Conservation (phyloP, 371 early-diverging fungal genomes). For the Mortierella sp. region DNA sequence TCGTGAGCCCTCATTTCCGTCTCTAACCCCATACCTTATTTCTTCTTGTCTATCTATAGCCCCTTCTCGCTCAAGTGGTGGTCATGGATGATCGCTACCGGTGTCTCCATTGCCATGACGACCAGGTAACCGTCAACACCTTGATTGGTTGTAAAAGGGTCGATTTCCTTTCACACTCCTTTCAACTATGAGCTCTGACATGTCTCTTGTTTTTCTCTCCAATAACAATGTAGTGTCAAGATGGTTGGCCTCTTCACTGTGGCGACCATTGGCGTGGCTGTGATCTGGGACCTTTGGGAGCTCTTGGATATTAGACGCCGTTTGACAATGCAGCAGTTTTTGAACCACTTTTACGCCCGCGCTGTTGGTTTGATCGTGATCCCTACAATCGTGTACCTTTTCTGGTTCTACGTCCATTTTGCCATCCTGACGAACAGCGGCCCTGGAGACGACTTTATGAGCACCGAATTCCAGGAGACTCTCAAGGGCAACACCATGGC, state of each 20-base stretch:
- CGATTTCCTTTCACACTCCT: background rate
- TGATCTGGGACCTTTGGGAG: slow-evolving; percentile 93
- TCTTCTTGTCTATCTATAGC: slow-evolving; percentile 55
- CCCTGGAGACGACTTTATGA: slow-evolving; percentile 94
- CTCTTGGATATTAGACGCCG: slow-evolving; percentile 88
- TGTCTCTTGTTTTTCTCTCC: background rate
- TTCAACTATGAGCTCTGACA: background rate
- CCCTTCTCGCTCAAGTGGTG: slow-evolving; percentile 79
- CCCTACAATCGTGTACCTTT: slow-evolving; percentile 87
- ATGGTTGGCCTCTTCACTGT: slow-evolving; percentile 96
- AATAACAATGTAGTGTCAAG: slow-evolving; percentile 79
- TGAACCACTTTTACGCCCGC: slow-evolving; percentile 75
- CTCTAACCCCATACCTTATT: background rate
- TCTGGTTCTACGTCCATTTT: slow-evolving; percentile 93
- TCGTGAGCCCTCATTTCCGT: slow-evolving; percentile 16
- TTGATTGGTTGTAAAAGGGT: background rate
- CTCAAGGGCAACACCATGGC: slow-evolving; percentile 79
- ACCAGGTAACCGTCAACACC: slow-evolving; percentile 61
- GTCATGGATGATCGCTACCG: slow-evolving; percentile 81
- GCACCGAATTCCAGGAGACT: slow-evolving; percentile 88
- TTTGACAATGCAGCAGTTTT: slow-evolving; percentile 74
- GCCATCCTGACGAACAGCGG: slow-evolving; percentile 78
- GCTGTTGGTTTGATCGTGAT: slow-evolving; percentile 84
- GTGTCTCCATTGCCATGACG: slow-evolving; percentile 76
- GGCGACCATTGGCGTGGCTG: slow-evolving; percentile 86